phyloP scores from a whole-genome alignment of 2,329 filamentous ascomycete species.

The Trichoderma endophyticum region DNA sequence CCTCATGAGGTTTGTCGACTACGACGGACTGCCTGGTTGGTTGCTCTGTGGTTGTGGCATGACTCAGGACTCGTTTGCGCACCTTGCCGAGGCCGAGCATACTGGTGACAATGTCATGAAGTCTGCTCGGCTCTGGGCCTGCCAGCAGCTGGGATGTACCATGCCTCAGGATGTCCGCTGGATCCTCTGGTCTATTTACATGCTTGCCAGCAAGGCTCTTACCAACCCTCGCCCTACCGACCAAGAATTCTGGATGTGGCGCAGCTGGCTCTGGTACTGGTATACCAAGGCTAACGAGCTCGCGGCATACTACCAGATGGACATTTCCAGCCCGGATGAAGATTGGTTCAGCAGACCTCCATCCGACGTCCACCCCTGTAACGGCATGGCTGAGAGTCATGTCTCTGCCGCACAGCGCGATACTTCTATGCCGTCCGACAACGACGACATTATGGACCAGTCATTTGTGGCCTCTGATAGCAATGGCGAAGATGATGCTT shows the following conservation, averaged over 20 bases:
- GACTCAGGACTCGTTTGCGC: constrained; percentile 22
- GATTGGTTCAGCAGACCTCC: constrained; percentile 30
- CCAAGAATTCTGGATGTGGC: constrained; percentile 27
- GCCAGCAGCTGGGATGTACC: constrained; percentile 25
- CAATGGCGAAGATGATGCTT: not conserved
- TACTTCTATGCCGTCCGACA: not conserved
- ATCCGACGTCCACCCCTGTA: not conserved
- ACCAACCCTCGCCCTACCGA: constrained; percentile 1
- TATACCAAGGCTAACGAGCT: constrained; percentile 28
- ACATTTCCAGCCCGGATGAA: constrained; percentile 20
- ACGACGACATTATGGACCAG: not conserved
- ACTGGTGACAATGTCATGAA: constrained; percentile 28
- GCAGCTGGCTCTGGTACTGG: constrained; percentile 31
- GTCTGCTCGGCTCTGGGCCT: constrained; percentile 32
- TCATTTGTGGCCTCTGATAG: not conserved
- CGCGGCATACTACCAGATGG: constrained; percentile 22
- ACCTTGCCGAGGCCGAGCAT: constrained; percentile 24
- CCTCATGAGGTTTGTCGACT: constrained; percentile 30
- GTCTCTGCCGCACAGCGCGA: not conserved
- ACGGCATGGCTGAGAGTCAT: not conserved
- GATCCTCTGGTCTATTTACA: constrained; percentile 32
- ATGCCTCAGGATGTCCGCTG: constrained; percentile 33
- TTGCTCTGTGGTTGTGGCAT: constrained; percentile 31
- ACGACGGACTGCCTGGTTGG: constrained; percentile 27
- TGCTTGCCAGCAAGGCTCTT: constrained; percentile 32